A percentile compares a stretch with the other conserved stretches of the same genome.
Evolutionary conservation across 805 yeast species (phyloP).

Genomic region (Suhomyces tanzawaensis): DNA sequence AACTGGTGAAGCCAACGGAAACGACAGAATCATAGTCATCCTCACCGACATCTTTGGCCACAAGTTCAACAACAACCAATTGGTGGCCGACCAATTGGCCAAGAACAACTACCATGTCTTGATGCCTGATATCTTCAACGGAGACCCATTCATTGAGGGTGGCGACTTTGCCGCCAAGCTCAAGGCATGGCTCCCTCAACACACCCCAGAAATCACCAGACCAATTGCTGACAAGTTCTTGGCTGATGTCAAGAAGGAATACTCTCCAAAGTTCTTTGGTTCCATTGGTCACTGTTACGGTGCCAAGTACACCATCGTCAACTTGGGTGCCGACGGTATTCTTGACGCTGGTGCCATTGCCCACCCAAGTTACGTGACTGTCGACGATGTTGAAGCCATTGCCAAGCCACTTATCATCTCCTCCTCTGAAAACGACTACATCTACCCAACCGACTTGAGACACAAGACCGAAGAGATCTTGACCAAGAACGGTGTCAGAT

Average conservation of each 20-base stretch:
- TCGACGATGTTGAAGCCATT: slow-evolving; percentile 62
- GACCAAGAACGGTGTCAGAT: slow-evolving; percentile 51
- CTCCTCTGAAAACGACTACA: slow-evolving; percentile 69
- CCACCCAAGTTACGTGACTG: slow-evolving; percentile 75
- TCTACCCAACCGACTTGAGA: slow-evolving; percentile 66
- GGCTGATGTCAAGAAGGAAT: slow-evolving; percentile 5
- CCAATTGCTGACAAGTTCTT: slow-evolving; percentile 12
- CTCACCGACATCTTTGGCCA: slow-evolving; percentile 30
- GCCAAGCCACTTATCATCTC: slow-evolving; percentile 63
- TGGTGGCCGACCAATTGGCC: slow-evolving; percentile 29
- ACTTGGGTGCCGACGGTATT: slow-evolving; percentile 29
- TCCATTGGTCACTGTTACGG: slow-evolving; percentile 27
- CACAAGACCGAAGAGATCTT: slow-evolving; percentile 57
- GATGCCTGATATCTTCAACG: slow-evolving; percentile 30
- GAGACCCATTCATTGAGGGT: slow-evolving; percentile 18
- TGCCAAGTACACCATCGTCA: slow-evolving; percentile 23
- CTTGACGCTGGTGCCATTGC: slow-evolving; percentile 70
- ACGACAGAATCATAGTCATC: slow-evolving; percentile 23
- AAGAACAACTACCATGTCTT: slow-evolving; percentile 20
- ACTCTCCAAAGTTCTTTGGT: slow-evolving; percentile 7
- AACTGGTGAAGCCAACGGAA: slow-evolving; percentile 20
- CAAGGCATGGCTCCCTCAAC: slow-evolving; percentile 9
- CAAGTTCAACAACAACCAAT: slow-evolving; percentile 24
- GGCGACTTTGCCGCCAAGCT: slow-evolving; percentile 1
- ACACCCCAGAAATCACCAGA: slow-evolving; percentile 10